Conservation (phyloP, 164 flowering plant genomes). For the Taxillus chinensis region DNA sequence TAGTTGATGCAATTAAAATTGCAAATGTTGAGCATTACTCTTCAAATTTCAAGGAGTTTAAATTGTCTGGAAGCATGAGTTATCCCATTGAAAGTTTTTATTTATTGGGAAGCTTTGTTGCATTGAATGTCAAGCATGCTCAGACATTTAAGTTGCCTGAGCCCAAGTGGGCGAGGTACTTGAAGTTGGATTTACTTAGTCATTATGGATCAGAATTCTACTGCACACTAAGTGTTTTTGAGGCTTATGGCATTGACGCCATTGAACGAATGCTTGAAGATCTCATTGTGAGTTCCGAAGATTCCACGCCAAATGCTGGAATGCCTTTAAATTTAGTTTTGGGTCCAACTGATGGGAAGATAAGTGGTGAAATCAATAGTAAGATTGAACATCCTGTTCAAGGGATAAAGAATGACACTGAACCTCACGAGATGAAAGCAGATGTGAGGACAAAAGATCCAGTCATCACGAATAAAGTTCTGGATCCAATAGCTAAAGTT, state of each 20-base stretch:
- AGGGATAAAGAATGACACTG: slow-evolving; percentile 20
- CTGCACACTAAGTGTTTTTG: slow-evolving; percentile 66
- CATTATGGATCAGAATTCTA: slow-evolving; percentile 87
- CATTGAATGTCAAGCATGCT: slow-evolving; percentile 61
- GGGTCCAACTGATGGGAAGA: slow-evolving; percentile 12
- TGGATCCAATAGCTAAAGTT: slow-evolving; percentile 42
- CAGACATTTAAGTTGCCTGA: slow-evolving; percentile 61
- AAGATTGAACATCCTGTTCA: slow-evolving; percentile 16
- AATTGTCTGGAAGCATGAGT: slow-evolving; percentile 53
- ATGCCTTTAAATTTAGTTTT: slow-evolving; percentile 15
- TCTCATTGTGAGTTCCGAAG: slow-evolving; percentile 46
- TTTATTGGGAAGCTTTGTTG: slow-evolving; percentile 48
- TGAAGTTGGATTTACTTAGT: slow-evolving; percentile 52
- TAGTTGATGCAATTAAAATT: slow-evolving; percentile 64
- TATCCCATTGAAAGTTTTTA: slow-evolving; percentile 67
- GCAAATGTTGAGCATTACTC: slow-evolving; percentile 88
- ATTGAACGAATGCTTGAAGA: slow-evolving; percentile 79
- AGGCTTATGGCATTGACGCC: slow-evolving; percentile 76
- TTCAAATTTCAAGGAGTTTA: slow-evolving; percentile 76
- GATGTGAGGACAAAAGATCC: slow-evolving; percentile 23
- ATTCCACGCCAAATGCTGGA: slow-evolving; percentile 17
- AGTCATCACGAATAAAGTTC: slow-evolving; percentile 15
- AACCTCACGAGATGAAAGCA: slow-evolving; percentile 16
- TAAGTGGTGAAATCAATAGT: slow-evolving; percentile 14
- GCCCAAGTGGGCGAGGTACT: slow-evolving; percentile 77